A percentile compares a stretch with the other conserved stretches of the same genome.
These are phyloP conservation scores for Neofusicoccum laricinum DNA, from an alignment of 2,329 filamentous ascomycete species.

Conservation along the genomic window DNA sequence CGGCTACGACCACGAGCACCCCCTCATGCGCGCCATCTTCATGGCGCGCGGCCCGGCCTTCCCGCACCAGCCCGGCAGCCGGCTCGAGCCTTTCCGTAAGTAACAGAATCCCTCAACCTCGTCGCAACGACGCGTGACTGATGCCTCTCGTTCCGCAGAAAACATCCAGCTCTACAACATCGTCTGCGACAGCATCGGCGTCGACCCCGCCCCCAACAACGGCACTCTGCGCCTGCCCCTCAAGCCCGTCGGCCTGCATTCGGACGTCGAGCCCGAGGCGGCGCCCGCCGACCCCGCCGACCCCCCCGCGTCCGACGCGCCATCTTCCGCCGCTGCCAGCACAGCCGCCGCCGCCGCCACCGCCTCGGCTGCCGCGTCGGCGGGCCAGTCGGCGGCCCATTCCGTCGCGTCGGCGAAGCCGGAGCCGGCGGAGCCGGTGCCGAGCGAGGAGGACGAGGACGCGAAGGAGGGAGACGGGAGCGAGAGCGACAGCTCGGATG, in stretches of 20 bases:
- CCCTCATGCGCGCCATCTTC: slow-evolving; percentile 95
- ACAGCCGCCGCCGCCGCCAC: neutral
- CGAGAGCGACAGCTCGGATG: neutral
- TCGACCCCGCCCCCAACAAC: slow-evolving; percentile 76
- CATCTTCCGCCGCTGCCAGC: slow-evolving; percentile 16
- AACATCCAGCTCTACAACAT: slow-evolving; percentile 96
- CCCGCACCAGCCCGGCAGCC: slow-evolving; percentile 77
- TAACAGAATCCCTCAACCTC: no score
- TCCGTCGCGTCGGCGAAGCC: neutral
- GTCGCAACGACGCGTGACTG: no score
- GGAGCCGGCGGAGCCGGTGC: neutral
- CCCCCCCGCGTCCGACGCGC: no score
- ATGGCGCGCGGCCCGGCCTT: slow-evolving; percentile 90
- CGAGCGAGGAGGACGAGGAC: neutral
- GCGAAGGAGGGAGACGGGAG: neutral
- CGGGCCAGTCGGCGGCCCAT: slow-evolving; percentile 7
- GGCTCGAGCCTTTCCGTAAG: slow-evolving; percentile 78
- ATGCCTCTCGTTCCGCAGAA: no score
- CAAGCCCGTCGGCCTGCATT: slow-evolving; percentile 60
- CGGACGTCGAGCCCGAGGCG: slow-evolving; percentile 47
- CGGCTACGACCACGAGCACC: slow-evolving; percentile 92
- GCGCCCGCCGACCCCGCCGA: slow-evolving; percentile 55
- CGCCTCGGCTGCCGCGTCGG: slow-evolving; percentile 6
- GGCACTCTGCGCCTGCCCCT: slow-evolving; percentile 77
- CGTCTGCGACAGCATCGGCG: slow-evolving; percentile 78